These are phyloP conservation scores for Isabelozyma gotoi DNA, from an alignment of 805 yeast species.

Conservation along the genomic window DNA sequence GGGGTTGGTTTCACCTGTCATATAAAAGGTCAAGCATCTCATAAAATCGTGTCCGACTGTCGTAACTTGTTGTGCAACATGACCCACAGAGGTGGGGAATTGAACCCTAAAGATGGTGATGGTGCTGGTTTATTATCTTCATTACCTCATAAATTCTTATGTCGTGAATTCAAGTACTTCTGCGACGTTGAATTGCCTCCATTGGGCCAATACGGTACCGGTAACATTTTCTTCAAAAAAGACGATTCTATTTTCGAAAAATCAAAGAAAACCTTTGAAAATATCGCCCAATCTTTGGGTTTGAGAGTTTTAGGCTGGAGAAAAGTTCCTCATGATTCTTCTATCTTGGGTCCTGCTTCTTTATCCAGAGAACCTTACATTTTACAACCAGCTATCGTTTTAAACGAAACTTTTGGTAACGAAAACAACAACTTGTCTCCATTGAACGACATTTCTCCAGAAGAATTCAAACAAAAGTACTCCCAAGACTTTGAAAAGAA, in stretches of 20 bases:
- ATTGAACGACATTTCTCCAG: conserved; percentile 37
- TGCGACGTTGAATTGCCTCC: conserved; percentile 69
- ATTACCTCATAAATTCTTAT: conserved; percentile 85
- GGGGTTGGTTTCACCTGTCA: conserved; percentile 98
- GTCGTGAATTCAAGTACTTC: conserved; percentile 76
- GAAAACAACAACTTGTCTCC: conserved; percentile 22
- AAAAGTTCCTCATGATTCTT: conserved; percentile 89
- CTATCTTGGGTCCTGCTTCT: conserved; percentile 93
- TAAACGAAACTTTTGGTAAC: conserved; percentile 34
- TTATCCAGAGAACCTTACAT: conserved; percentile 88
- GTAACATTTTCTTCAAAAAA: conserved; percentile 90
- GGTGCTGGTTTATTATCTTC: conserved; percentile 98
- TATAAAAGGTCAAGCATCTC: conserved; percentile 83
- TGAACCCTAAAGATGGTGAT: conserved; percentile 96
- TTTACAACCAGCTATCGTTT: conserved; percentile 89
- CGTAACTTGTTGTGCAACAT: conserved; percentile 85
- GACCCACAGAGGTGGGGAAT: conserved; percentile 99
- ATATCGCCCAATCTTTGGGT: conserved; percentile 73
- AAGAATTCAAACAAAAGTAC: conserved; percentile 54
- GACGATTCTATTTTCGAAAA: conserved; percentile 69
- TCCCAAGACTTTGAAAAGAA: conserved; percentile 76
- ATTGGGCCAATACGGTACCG: conserved; percentile 89
- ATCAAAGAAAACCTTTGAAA: conserved; percentile 76
- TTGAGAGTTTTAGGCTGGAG: conserved; percentile 93
- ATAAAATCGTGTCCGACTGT: conserved; percentile 92